Evolutionary conservation across 23 red algal genomes (phyloP).

Genomic region (Gracilariopsis chorda): DNA sequence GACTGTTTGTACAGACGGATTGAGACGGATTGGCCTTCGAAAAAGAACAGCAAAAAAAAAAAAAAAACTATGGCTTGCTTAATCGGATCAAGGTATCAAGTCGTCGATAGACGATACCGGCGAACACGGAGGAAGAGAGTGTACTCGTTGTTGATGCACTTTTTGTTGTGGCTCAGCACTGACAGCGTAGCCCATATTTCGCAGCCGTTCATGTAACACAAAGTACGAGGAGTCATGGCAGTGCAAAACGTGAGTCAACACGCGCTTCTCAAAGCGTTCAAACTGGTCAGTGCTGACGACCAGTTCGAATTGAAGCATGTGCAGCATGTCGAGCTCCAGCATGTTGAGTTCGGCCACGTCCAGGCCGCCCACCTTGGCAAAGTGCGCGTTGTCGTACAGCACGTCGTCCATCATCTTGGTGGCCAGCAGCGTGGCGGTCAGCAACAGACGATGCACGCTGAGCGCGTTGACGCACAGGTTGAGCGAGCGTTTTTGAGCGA

Average conservation of each 20-base stretch:
- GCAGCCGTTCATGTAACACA: conserved; percentile 29
- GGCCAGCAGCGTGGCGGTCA: conserved; percentile 79
- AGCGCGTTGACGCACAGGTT: conserved; percentile 29
- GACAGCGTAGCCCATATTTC: conserved; percentile 27
- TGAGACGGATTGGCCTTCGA: too few relatives aligned
- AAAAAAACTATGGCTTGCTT: too few relatives aligned
- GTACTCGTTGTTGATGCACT: background rate
- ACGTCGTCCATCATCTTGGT: conserved; percentile 80
- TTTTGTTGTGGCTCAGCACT: background rate
- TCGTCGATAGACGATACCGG: conserved; percentile 43
- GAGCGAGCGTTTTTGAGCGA: background rate
- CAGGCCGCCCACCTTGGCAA: conserved; percentile 79
- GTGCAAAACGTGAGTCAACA: background rate
- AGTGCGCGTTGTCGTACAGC: conserved; percentile 81
- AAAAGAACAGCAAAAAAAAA: too few relatives aligned
- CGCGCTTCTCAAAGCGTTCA: conserved; percentile 13
- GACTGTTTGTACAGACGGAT: too few relatives aligned
- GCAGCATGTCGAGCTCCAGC: conserved; percentile 73
- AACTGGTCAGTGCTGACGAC: conserved; percentile 47
- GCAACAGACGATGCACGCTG: conserved; percentile 84
- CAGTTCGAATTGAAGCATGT: conserved; percentile 31
- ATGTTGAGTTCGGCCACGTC: conserved; percentile 64
- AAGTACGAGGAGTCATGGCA: background rate
- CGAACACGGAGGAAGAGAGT: background rate
- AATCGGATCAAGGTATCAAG: too few relatives aligned